Conservation (phyloP, 164 flowering plant species). For the Stephania yunnanensis region DNA sequence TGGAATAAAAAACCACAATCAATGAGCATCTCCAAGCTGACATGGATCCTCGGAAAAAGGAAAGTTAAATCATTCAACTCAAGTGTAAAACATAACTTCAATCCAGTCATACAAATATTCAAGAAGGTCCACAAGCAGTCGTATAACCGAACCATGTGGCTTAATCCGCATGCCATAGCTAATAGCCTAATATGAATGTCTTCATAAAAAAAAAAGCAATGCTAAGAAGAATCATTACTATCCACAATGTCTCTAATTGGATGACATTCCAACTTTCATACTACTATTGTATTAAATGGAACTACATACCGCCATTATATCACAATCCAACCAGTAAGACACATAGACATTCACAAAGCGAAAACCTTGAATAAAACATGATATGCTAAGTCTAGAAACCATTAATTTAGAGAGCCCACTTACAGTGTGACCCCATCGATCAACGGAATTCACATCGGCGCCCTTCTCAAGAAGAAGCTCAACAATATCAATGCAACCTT, state of each 20-base stretch:
- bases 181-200: too few species aligned
- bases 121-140: not conserved
- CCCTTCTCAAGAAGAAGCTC: slow-evolving; percentile 47
- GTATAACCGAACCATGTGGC: too few species aligned
- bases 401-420: slow-evolving; percentile 19
- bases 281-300: too few species aligned
- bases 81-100: not conserved
- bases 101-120: not conserved
- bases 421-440: slow-evolving; percentile 64
- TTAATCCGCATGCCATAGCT: too few species aligned
- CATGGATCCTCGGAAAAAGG: not conserved
- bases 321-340: not conserved
- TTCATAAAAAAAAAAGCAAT: too few species aligned
- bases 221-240: too few species aligned
- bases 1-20: not conserved
- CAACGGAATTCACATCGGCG: slow-evolving; percentile 50
- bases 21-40: not conserved
- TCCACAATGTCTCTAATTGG: too few species aligned
- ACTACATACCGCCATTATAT: not conserved
- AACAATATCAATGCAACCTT: slow-evolving; percentile 50
- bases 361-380: not conserved
- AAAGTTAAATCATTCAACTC: not conserved
- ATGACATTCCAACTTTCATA: too few species aligned
- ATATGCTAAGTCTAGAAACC: not conserved
- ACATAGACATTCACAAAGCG: not conserved